Conservation (phyloP, 345 rosid genomes). For the Kernera saxatilis region DNA sequence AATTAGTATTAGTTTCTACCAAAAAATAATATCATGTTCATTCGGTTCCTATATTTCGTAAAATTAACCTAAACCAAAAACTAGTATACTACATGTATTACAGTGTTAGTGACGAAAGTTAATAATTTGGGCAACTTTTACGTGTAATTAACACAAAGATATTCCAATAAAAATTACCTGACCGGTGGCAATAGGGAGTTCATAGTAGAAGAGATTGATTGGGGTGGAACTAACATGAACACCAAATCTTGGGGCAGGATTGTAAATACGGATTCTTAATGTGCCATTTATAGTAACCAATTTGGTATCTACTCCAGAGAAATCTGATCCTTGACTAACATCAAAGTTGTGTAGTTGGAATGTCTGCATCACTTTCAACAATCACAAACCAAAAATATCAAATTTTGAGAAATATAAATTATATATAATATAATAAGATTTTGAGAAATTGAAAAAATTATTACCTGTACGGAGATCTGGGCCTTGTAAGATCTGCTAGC, state of each 20-base stretch:
- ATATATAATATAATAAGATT: not conserved
- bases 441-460: not conserved
- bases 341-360: slow-evolving; percentile 51
- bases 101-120: not conserved
- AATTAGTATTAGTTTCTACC: too few species aligned
- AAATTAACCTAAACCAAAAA: not conserved
- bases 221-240: slow-evolving; percentile 67
- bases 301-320: slow-evolving; percentile 68
- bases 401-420: too few species aligned
- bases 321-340: slow-evolving; percentile 66
- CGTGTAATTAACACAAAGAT: not conserved
- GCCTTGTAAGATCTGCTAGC: slow-evolving; percentile 72
- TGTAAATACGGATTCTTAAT: slow-evolving; percentile 53
- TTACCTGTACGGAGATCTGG: slow-evolving; percentile 58
- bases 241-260: slow-evolving; percentile 74
- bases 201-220: slow-evolving; percentile 48
- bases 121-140: not conserved
- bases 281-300: slow-evolving; percentile 64
- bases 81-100: not conserved
- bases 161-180: slow-evolving; percentile 35
- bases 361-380: slow-evolving; percentile 45
- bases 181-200: slow-evolving; percentile 57
- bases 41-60: not conserved
- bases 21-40: too few species aligned
- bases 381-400: not conserved